Evolutionary conservation across 2,329 filamentous ascomycete species (phyloP), one percentile per base, ranked within the genome.

Genomic region (Pseudogymnoascus sp.): DNA sequence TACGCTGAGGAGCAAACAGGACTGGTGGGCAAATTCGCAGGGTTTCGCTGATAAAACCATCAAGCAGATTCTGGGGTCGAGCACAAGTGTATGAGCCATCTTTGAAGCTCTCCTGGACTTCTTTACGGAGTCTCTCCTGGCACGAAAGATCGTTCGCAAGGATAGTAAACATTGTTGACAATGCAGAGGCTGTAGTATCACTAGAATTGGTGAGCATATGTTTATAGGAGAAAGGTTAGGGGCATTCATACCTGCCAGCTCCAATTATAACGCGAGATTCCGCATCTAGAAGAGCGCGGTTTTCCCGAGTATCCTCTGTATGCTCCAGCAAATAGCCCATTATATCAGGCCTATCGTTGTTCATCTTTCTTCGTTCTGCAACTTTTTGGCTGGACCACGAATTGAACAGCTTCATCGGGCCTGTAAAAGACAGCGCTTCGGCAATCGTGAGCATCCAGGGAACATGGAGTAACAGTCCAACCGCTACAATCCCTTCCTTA

Each of bases 1-100:
- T 64, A 2, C 76, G 66, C 43, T 71, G 70, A 4, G 73, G 32
- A 2, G 50, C 54, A 43, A 63, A 64, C 14, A 58, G 30, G 2
- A 64, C 59, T 0, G 64, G 61, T 3, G 64, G 63, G 16, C 61
- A 63, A 3, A 67, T 58, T 9, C 66, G 60, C 6, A 67, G 32
- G 5, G 50, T 43, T 59, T 67, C 66, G n/a, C 65, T 63, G 9
- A 67, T 67, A 20, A 65, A 61, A 1, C 47, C 61, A 39, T 67
- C 63, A 2, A 68, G 60, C 28, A 65, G 16, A 9, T 50, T 39
- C 28, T 64, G 61, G 20, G 62, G 59, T 57, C 39, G 60, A 9
- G 41, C 58, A 50, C 64, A 61, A 22, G 34, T 60, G 25, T 63
- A 63, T 5, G 60, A 62, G 5, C 58, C 37, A 6, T 61, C 59